Evolutionary conservation across 164 flowering plant species (phyloP).

Genomic region (Sedum album): DNA sequence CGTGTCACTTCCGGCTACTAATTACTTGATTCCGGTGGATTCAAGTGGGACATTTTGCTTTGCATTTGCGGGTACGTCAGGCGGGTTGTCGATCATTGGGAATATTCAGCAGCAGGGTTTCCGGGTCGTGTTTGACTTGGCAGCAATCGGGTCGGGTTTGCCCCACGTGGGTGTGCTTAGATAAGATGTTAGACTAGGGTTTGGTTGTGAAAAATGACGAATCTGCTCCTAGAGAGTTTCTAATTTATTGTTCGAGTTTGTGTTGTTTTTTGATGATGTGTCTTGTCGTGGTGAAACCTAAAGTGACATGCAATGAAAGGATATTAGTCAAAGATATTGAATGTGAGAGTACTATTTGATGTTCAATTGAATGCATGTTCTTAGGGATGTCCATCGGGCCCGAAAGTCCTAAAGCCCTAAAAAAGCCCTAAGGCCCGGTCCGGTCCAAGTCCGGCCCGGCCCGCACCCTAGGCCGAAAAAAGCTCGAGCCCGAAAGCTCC

Average conservation of each 20-base stretch:
- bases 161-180: conserved; percentile 61
- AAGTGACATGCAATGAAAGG: background rate
- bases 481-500: too few species aligned
- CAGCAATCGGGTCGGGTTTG: conserved; percentile 72
- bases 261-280: background rate
- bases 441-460: too few species aligned
- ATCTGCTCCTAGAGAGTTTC: background rate
- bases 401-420: too few species aligned
- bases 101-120: conserved; percentile 96
- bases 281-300: background rate
- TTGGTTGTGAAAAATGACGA: background rate
- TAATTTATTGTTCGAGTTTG: background rate
- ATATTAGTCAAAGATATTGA: too few species aligned
- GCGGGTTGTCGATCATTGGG: conserved; percentile 83
- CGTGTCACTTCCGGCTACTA: conserved; percentile 75
- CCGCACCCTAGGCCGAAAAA: too few species aligned
- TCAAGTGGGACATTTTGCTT: conserved; percentile 66
- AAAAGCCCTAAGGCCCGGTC: too few species aligned
- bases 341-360: too few species aligned
- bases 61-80: conserved; percentile 77
- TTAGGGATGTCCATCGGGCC: too few species aligned
- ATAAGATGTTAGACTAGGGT: background rate
- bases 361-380: too few species aligned
- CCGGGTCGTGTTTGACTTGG: conserved; percentile 70
- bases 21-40: conserved; percentile 84